phyloP scores from a whole-genome alignment of 805 yeast genomes.

The Metschnikowia peoriensis region DNA sequence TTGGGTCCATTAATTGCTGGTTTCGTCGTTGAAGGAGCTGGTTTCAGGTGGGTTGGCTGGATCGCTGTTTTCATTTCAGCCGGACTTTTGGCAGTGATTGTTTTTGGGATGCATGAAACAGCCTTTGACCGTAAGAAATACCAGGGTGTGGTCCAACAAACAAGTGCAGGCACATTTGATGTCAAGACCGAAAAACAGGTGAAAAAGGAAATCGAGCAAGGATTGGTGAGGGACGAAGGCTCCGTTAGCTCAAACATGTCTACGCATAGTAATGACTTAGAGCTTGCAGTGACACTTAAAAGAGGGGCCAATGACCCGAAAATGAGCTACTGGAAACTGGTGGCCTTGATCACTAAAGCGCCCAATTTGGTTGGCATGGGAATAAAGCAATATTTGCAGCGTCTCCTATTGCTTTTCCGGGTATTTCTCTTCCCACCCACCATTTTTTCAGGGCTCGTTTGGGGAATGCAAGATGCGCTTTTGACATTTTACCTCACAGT shows the following conservation, averaged over 20 bases:
- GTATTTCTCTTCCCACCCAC: slow-evolving; percentile 67
- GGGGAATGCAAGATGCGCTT: slow-evolving; percentile 81
- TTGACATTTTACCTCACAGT: slow-evolving; percentile 72
- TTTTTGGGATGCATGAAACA: slow-evolving; percentile 71
- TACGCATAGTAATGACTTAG: slow-evolving; percentile 13
- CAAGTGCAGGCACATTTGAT: background rate
- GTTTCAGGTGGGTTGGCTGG: slow-evolving; percentile 84
- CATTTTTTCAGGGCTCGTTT: slow-evolving; percentile 63
- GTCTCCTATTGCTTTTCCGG: slow-evolving; percentile 49
- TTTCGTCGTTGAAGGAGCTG: slow-evolving; percentile 55
- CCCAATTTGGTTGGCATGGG: slow-evolving; percentile 63
- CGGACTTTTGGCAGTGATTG: slow-evolving; percentile 49
- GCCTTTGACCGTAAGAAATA: slow-evolving; percentile 47
- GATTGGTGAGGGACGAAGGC: background rate
- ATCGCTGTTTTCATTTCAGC: slow-evolving; percentile 55
- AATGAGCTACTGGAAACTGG: slow-evolving; percentile 44
- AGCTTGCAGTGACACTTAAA: slow-evolving; percentile 11
- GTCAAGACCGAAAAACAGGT: background rate
- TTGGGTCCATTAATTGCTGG: slow-evolving; percentile 80
- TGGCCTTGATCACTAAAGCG: slow-evolving; percentile 53
- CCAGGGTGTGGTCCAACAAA: slow-evolving; percentile 14
- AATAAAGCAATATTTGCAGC: slow-evolving; percentile 58
- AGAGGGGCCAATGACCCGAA: slow-evolving; percentile 42
- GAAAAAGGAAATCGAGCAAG: background rate
- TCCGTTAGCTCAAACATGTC: slow-evolving; percentile 17